Evolutionary conservation across 805 yeast genomes (phyloP), one percentile per base, ranked within the genome.

Genomic region (Zygosaccharomyces siamensis): DNA sequence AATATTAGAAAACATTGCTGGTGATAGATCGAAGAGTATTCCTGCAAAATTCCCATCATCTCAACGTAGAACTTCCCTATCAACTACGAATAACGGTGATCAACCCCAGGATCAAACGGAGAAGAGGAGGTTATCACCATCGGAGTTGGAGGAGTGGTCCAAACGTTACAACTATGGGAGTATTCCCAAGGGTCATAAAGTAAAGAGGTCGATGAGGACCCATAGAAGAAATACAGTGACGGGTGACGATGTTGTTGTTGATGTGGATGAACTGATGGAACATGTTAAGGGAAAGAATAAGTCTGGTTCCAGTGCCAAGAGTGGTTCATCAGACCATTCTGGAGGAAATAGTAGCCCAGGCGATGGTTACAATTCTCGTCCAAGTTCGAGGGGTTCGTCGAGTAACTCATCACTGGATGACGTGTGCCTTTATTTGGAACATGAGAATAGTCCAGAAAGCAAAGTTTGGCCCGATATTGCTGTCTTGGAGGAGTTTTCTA

Each of bases 381-480:
- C 77, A 1, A 68, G 72, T 2, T 67, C 75, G 0, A 65, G 73
- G 52, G 61, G 72, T 31, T 61, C 70, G 6, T 66, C 74, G 1
- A 80, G 78, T 46, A 78, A 80, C 35, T 83, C 95, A 0, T 86
- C 96, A 1, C 69, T 92, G 50, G 90, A 85, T 62, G 99, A 92
- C 67, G 99, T 92, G 23, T 92, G 97, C 61, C 81, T 89, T 65
- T 96, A 96, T 0, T 73, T 89, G 33, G 89, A 84, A 53, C 79
- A 78, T 40, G 61, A 60, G 14, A 64, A 60, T 16, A 54, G 55
- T 36, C 52, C 47, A n/a, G 55, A 52, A 7, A 57, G 59, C 26
- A 60, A 63, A 26, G 50, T 56, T 16, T 92, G 98, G 98, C 99
- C 98, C 0, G 97, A 93, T 61, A 71, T 88, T 14, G 61, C 72